Evolutionary conservation across 1,139 yeast species (phyloP).

Genomic region (Magnusiomyces paraingens): DNA sequence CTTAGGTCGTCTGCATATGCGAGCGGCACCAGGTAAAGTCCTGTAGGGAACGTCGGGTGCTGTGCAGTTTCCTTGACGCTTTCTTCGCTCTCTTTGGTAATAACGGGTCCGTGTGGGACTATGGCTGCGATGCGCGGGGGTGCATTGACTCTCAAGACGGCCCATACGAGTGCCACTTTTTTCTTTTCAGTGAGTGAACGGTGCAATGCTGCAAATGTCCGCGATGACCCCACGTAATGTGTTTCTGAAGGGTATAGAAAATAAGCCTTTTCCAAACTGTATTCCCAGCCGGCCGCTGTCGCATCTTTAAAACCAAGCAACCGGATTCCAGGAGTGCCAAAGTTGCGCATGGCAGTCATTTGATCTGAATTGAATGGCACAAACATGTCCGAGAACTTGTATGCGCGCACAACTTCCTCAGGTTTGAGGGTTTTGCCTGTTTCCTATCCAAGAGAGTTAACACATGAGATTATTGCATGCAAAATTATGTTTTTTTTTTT

Average conservation of each 20-base stretch:
- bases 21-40: conserved; percentile 33
- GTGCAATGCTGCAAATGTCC: conserved; percentile 63
- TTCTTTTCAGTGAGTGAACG: conserved; percentile 47
- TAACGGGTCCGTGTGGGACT: conserved; percentile 42
- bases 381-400: conserved; percentile 42
- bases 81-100: conserved; percentile 8
- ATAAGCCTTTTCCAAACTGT: conserved; percentile 48
- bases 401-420: conserved; percentile 35
- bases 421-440: conserved; percentile 43
- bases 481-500: not conserved
- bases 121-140: conserved; percentile 56
- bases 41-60: conserved; percentile 25
- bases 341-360: conserved; percentile 32
- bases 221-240: conserved; percentile 53
- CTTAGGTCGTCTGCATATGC: conserved; percentile 38
- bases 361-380: conserved; percentile 38
- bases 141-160: conserved; percentile 50
- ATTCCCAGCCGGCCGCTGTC: conserved; percentile 30
- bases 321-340: conserved; percentile 41
- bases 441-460: conserved; percentile 3
- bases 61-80: too few relatives aligned
- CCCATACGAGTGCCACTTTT: conserved; percentile 67
- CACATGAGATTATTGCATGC: conserved; percentile 1
- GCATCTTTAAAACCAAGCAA: conserved; percentile 62
- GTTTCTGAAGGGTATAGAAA: conserved; percentile 58